phyloP scores from a whole-genome alignment of 805 yeast species.

The Candida easanensis region DNA sequence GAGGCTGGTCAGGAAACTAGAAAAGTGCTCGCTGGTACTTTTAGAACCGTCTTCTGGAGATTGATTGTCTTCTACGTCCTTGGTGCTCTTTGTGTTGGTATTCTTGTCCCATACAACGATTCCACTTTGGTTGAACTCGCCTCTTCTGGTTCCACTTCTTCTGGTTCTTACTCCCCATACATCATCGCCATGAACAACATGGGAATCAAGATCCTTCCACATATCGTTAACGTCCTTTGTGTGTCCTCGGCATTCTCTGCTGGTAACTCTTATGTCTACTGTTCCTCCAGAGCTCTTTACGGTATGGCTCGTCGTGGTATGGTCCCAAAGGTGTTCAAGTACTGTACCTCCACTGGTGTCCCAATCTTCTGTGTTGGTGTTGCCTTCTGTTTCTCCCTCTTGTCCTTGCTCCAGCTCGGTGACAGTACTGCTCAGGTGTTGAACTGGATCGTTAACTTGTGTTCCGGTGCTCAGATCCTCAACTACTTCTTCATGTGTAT shows the following conservation, averaged over 20 bases:
- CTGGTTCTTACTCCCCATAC: slow-evolving; percentile 57
- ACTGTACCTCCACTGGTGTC: slow-evolving; percentile 63
- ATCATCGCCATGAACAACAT: slow-evolving; percentile 53
- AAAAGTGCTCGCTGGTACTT: slow-evolving; percentile 68
- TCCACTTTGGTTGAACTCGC: slow-evolving; percentile 46
- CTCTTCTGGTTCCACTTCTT: slow-evolving; percentile 60
- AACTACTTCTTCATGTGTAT: slow-evolving; percentile 56
- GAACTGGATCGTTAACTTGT: slow-evolving; percentile 67
- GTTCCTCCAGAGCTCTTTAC: slow-evolving; percentile 56
- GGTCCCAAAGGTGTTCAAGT: slow-evolving; percentile 59
- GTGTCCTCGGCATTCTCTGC: slow-evolving; percentile 55
- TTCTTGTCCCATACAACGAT: slow-evolving; percentile 61
- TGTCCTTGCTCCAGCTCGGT: slow-evolving; percentile 65
- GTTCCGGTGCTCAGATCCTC: slow-evolving; percentile 64
- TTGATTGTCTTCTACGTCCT: slow-evolving; percentile 58
- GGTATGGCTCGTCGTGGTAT: slow-evolving; percentile 48
- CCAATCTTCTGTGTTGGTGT: slow-evolving; percentile 67
- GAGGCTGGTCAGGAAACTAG: slow-evolving; percentile 73
- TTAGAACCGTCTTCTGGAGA: slow-evolving; percentile 67
- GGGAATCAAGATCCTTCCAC: slow-evolving; percentile 47
- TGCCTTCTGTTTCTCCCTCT: slow-evolving; percentile 53
- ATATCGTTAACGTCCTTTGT: slow-evolving; percentile 49
- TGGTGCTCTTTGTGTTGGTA: slow-evolving; percentile 67
- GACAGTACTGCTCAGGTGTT: slow-evolving; percentile 59
- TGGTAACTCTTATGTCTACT: slow-evolving; percentile 54